Percentiles rank a stretch among this genome's conserved stretches.
phyloP scores from a whole-genome alignment of 768 basidiomycete genomes.

The Hemileccinum rubropunctum region DNA sequence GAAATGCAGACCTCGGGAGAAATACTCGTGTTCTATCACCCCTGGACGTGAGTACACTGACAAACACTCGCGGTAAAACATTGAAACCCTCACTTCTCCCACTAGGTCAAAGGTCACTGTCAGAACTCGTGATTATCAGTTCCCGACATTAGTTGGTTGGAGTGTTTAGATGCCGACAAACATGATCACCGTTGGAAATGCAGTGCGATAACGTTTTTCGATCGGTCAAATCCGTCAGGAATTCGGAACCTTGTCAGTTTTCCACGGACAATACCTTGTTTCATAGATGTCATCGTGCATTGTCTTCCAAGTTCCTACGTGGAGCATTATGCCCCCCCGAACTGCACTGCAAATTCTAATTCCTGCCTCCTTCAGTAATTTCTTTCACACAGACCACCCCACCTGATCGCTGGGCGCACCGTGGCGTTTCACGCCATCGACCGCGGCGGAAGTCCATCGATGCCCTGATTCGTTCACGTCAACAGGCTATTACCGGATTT shows the following conservation, averaged over 20 bases:
- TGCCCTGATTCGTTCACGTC: not conserved
- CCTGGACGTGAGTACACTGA: conserved; percentile 6
- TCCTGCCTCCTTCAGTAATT: conserved; percentile 1
- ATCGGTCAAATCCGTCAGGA: not conserved
- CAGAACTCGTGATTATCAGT: not conserved
- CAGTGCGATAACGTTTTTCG: not conserved
- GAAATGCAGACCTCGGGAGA: not conserved
- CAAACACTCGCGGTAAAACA: not conserved
- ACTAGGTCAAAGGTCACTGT: not conserved
- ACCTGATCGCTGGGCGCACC: not conserved
- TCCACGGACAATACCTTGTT: conserved; percentile 2
- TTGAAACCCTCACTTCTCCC: not conserved
- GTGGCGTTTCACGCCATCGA: conserved; percentile 2
- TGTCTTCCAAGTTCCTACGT: not conserved
- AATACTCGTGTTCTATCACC: not conserved
- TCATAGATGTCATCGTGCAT: not conserved
- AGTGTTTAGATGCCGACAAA: not conserved
- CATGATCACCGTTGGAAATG: not conserved
- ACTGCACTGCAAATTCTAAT: not conserved
- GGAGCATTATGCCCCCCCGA: not conserved
- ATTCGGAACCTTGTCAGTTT: not conserved
- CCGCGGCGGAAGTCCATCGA: not conserved
- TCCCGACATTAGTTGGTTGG: not conserved
- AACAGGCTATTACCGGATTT: conserved; percentile 7
- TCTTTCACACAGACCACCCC: not conserved